These are phyloP conservation scores for Colletotrichum orchidophilum DNA, from an alignment of 2,329 filamentous ascomycete species.

Conservation along the genomic window DNA sequence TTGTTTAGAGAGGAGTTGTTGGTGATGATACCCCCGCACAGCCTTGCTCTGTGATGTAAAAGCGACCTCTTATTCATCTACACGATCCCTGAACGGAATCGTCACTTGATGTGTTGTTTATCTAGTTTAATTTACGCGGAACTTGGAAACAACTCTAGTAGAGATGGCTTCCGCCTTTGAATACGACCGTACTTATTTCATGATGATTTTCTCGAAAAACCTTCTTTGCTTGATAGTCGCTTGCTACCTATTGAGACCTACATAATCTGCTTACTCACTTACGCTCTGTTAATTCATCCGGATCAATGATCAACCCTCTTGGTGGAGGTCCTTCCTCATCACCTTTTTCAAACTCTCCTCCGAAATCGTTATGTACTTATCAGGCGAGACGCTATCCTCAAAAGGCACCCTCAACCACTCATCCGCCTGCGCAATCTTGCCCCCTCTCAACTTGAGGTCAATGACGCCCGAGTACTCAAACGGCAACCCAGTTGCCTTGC, in stretches of 20 bases:
- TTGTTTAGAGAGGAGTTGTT: conserved; percentile 40
- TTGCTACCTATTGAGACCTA: not conserved
- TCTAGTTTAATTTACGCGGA: not conserved
- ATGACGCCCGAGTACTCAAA: conserved; percentile 22
- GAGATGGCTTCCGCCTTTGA: not conserved
- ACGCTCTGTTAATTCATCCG: no score
- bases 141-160: not conserved
- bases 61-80: not conserved
- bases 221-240: no score
- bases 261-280: not conserved
- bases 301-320: not conserved
- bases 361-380: conserved; percentile 27
- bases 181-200: not conserved
- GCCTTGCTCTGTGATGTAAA: not conserved
- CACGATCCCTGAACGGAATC: not conserved
- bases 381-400: conserved; percentile 18
- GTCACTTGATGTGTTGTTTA: not conserved
- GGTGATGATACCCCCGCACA: conserved; percentile 20
- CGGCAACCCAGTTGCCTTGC: conserved; percentile 19
- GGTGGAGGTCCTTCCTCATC: conserved; percentile 13
- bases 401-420: conserved; percentile 22
- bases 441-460: conserved; percentile 8
- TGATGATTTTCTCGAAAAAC: no score
- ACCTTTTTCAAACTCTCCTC: conserved; percentile 11
- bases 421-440: conserved; percentile 16